Percentiles rank a stretch among this genome's conserved stretches.
Conservation (phyloP, 2,329 filamentous ascomycete genomes). For the Microascus cirrosus region DNA sequence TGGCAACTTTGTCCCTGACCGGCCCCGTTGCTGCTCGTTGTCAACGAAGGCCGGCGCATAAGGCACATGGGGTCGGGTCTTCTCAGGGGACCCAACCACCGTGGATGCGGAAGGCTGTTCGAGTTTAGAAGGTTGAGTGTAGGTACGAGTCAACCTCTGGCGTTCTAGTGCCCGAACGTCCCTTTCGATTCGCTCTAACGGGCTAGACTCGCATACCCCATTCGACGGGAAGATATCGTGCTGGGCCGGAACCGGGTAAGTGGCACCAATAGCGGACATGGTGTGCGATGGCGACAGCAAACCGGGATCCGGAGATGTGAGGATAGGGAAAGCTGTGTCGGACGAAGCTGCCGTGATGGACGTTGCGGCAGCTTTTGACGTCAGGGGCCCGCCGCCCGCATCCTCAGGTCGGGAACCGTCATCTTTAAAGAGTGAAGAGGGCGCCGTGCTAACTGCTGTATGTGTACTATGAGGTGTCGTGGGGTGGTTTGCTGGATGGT, state of each 20-base stretch:
- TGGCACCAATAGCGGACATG: background rate
- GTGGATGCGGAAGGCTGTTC: background rate
- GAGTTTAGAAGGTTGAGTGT: background rate
- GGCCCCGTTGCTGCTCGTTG: conserved; percentile 2
- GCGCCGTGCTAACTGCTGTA: background rate
- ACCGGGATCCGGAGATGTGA: background rate
- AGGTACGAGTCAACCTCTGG: background rate
- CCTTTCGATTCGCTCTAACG: conserved; percentile 3
- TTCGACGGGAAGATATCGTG: background rate
- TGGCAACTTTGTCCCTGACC: background rate
- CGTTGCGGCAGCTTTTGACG: conserved; percentile 4
- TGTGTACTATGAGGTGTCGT: background rate
- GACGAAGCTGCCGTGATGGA: conserved; percentile 4
- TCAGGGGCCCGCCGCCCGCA: background rate
- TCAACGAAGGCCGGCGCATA: background rate
- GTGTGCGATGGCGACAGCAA: background rate
- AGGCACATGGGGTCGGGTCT: conserved; percentile 4
- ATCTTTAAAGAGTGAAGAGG: background rate
- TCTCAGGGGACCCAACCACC: conserved; percentile 8
- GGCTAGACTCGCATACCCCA: background rate
- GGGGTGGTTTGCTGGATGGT: background rate
- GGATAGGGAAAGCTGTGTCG: background rate
- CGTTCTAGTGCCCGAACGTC: conserved; percentile 1
- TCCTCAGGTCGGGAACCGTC: background rate
- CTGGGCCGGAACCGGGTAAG: background rate